Base-by-base conservation (phyloP, 495 filamentous ascomycete genomes). In the Penicillium canariense region DNA sequence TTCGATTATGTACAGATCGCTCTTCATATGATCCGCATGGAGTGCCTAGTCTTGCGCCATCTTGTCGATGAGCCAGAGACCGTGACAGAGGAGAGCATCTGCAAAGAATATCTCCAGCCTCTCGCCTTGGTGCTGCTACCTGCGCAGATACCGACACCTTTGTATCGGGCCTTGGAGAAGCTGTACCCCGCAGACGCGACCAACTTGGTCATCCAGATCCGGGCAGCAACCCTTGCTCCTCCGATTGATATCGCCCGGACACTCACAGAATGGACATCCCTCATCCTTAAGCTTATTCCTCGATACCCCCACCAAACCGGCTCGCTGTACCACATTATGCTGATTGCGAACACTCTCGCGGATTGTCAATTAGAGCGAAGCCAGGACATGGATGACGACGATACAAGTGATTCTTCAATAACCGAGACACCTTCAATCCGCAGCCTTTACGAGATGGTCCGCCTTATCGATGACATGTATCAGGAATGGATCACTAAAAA, bases 401-500 rank as follows among this genome's bases (percentile, higher is more conserved):
- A 34, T 25, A 30, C 48, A 10, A n/a, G n/a, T n/a, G 59, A 65
- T 30, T 55, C 66, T 26, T 40, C 50, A 17, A 28, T 63, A 10
- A 12, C 61, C 30, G 47, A 63, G 8, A 57, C 68, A 10, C 17
- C 49, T 18, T 54, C 42, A 10, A 35, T 67, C n/a, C 57, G 63
- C 18, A 14, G 50, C 7, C 52, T 69, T 14, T 73, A 74, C 52
- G 54, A 48, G 6, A 60, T 67, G 17, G 44, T 71, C 3, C 68
- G 65, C 12, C 58, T 49, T 22, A 52, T 71, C 11, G 68, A 74
- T 59, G 55, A 66, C 26, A 58, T 57, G 20, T 75, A 73, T 27
- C 69, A 77, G 43, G 50, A 49, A 18, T 65, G 68, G 48, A 62
- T 78, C 11, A 52, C 59, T 3, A 77, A 77, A 44, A 77, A 78